These are phyloP conservation scores for Spiromastix sp. DNA, from an alignment of 2,329 filamentous ascomycete genomes.

Conservation along the genomic window DNA sequence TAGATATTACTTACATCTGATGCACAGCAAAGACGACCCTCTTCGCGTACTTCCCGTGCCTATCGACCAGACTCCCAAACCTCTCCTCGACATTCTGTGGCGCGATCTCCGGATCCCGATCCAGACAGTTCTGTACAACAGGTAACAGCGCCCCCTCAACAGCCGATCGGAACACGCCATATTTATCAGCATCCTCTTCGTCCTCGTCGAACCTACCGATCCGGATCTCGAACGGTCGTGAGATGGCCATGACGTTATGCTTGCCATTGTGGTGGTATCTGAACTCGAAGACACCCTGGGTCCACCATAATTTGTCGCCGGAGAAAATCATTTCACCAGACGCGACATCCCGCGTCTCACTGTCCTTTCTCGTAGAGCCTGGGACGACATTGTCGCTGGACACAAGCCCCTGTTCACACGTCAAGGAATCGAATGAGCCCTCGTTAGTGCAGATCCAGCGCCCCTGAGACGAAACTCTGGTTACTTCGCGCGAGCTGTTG, in stretches of 20 bases:
- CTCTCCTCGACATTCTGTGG: constrained; percentile 67
- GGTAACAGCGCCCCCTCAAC: constrained; percentile 72
- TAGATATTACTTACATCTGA: constrained; percentile 66
- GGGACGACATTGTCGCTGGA: constrained; percentile 53
- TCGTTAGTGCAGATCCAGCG: constrained; percentile 78
- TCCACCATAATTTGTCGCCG: constrained; percentile 96
- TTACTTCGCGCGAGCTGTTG: constrained; percentile 75
- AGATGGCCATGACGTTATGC: constrained; percentile 90
- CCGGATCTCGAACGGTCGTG: constrained; percentile 81
- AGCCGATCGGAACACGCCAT: constrained; percentile 48
- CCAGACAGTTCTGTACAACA: constrained; percentile 82
- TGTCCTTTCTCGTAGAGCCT: constrained; percentile 33
- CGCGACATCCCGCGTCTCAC: constrained; percentile 48
- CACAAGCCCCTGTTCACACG: constrained; percentile 67
- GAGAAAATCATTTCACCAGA: constrained; percentile 77
- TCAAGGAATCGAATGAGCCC: constrained; percentile 64
- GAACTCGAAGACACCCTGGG: constrained; percentile 90
- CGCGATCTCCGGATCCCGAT: constrained; percentile 82
- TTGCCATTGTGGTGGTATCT: constrained; percentile 90
- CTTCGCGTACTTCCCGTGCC: constrained; percentile 79
- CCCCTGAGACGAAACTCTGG: constrained; percentile 73
- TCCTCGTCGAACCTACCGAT: constrained; percentile 75
- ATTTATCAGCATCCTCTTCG: constrained; percentile 47
- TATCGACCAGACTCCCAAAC: constrained; percentile 76
- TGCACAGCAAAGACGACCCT: constrained; percentile 88